Conservation (phyloP, 257 asterid genomes). For the Solanum lycopersicoides region DNA sequence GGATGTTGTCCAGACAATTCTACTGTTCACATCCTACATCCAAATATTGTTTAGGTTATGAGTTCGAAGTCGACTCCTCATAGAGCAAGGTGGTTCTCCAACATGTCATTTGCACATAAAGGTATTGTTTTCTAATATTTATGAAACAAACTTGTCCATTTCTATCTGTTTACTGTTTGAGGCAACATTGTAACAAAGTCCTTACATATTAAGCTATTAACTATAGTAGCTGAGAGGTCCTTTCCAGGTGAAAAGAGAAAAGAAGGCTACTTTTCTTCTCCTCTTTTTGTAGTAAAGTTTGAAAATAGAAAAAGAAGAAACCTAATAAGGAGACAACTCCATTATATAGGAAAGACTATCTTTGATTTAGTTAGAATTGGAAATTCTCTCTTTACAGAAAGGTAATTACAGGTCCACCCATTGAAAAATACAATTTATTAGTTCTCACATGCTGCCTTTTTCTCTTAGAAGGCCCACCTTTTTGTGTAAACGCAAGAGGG, state of each 20-base stretch:
- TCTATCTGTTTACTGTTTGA: background rate
- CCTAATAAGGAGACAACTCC: background rate
- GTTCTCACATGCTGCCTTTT: background rate
- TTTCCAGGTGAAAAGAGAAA: background rate
- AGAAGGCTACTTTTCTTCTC: background rate
- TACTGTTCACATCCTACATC: background rate
- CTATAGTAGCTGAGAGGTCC: background rate
- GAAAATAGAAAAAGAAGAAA: background rate
- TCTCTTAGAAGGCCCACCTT: background rate
- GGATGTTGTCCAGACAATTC: background rate
- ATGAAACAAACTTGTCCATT: background rate
- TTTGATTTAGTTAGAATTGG: background rate
- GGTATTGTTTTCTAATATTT: background rate
- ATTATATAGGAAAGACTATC: background rate
- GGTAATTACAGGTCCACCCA: background rate
- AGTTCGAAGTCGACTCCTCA: background rate
- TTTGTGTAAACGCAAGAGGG: background rate
- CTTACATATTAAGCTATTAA: background rate
- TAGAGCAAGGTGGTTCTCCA: background rate
- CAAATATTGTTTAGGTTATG: background rate
- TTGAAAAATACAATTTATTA: background rate
- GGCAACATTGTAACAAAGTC: background rate
- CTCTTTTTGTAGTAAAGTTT: background rate
- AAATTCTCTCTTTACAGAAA: background rate
- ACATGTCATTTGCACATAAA: background rate